Percentiles rank a stretch among this genome's conserved stretches.
phyloP scores from a whole-genome alignment of 139 green algal genomes.

The Coccomyxa sp. region DNA sequence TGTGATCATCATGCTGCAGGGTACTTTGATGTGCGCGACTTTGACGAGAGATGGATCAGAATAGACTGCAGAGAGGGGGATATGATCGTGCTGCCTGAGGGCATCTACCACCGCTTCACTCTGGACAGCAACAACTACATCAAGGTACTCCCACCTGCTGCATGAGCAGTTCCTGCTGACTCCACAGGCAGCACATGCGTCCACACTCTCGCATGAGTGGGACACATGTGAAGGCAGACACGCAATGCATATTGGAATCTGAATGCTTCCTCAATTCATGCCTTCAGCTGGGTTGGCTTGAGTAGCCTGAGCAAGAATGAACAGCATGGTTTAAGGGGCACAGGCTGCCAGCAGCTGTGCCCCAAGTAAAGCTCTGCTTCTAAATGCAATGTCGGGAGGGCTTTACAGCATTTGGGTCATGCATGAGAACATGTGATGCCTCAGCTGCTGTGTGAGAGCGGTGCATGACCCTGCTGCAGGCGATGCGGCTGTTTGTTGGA shows the following conservation, averaged over 20 bases:
- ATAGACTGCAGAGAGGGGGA: slow-evolving; percentile 75
- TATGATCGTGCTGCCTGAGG: slow-evolving; percentile 90
- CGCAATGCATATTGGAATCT: not conserved
- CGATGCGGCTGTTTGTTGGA: slow-evolving; percentile 91
- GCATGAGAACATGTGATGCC: not conserved
- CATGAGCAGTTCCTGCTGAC: not conserved
- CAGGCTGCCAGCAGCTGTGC: not conserved
- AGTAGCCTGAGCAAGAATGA: not conserved
- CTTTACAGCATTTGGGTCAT: not conserved
- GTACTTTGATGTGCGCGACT: slow-evolving; percentile 95
- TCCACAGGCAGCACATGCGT: not conserved
- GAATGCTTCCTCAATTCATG: not conserved
- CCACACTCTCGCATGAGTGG: not conserved
- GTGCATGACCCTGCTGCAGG: slow-evolving; percentile 35
- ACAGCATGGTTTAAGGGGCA: not conserved
- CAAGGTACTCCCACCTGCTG: slow-evolving; percentile 49
- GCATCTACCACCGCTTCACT: slow-evolving; percentile 97
- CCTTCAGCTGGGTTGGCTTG: not conserved
- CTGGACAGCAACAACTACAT: slow-evolving; percentile 84
- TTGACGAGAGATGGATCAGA: slow-evolving; percentile 87
- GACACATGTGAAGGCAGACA: not conserved
- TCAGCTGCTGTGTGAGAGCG: not conserved
- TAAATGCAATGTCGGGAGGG: not conserved
- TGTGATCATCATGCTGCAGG: slow-evolving; percentile 58
- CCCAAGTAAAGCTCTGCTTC: not conserved